Evolutionary conservation across 495 filamentous ascomycete genomes (phyloP).

Genomic region (Chaetomium cochliodes): DNA sequence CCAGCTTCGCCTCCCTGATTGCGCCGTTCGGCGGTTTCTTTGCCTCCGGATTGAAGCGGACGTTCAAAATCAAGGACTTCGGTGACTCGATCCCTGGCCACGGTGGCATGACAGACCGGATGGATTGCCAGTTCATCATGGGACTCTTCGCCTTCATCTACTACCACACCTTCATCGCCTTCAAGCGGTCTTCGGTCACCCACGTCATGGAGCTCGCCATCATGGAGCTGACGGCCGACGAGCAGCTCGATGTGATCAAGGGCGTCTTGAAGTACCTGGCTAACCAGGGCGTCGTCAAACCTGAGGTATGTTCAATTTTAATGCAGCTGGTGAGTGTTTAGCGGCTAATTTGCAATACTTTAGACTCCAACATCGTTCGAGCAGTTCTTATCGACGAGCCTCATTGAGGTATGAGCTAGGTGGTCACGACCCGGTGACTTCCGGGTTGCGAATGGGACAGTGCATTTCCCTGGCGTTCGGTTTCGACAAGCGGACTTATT

Average conservation of each 20-base stretch:
- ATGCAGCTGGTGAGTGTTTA: background rate
- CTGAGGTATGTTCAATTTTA: conserved; percentile 20
- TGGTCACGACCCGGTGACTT: background rate
- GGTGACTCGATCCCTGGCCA: conserved; percentile 97
- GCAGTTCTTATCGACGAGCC: conserved; percentile 13
- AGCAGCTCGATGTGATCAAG: conserved; percentile 85
- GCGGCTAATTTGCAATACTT: background rate
- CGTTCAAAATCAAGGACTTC: conserved; percentile 99
- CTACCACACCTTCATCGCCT: conserved; percentile 94
- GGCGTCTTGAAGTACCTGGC: conserved; percentile 80
- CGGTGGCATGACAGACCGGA: conserved; percentile 96
- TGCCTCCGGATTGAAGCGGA: conserved; percentile 93
- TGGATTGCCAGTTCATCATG: conserved; percentile 99
- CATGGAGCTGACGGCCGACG: conserved; percentile 74
- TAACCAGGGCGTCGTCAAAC: conserved; percentile 62
- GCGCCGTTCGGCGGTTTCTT: conserved; percentile 99
- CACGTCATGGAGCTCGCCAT: conserved; percentile 86
- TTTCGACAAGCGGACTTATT: conserved; percentile 22
- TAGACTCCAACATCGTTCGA: conserved; percentile 20
- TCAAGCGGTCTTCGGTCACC: conserved; percentile 76
- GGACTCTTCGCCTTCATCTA: conserved; percentile 98
- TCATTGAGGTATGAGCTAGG: conserved; percentile 14
- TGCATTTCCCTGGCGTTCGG: conserved; percentile 25
- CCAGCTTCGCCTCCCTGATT: conserved; percentile 93
- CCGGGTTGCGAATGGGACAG: conserved; percentile 1